A percentile compares a stretch with the other conserved stretches of the same genome.
Evolutionary conservation across 2,329 filamentous ascomycete species (phyloP).

Genomic region (Ceratocystis variospora): DNA sequence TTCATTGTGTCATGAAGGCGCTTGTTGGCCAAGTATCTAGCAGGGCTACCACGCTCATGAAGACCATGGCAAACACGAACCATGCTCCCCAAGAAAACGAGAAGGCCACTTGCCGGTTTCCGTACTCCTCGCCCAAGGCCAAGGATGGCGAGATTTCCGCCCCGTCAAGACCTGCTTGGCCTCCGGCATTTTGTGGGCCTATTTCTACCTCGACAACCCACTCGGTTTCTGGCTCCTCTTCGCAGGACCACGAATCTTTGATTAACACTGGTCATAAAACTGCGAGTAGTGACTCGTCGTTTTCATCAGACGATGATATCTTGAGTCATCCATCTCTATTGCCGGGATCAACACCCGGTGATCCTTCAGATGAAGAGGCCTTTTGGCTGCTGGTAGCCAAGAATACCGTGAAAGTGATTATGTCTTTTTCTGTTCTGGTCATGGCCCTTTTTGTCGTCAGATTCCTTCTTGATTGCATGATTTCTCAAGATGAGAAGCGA

Average conservation of each 20-base stretch:
- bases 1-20: conserved; percentile 17
- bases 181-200: conserved; percentile 14
- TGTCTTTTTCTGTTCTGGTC: not conserved
- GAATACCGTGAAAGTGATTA: not conserved
- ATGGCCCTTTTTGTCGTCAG: not conserved
- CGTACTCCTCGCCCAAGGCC: not conserved
- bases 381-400: not conserved
- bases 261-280: conserved; percentile 1
- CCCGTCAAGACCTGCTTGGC: conserved; percentile 15
- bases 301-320: not conserved
- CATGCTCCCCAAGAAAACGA: not conserved
- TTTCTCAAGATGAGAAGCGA: not conserved
- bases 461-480: not conserved
- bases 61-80: not conserved
- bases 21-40: conserved; percentile 12
- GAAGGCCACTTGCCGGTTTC: conserved; percentile 14
- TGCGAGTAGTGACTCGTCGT: not conserved
- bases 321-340: not conserved
- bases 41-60: conserved; percentile 10
- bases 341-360: not conserved
- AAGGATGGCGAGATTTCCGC: not conserved
- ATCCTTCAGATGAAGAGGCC: not conserved
- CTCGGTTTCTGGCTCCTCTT: not conserved
- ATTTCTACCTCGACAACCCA: not conserved
- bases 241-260: not conserved